Evolutionary conservation across 768 basidiomycete species (phyloP).

Genomic region (Fistulinella prunicolor): DNA sequence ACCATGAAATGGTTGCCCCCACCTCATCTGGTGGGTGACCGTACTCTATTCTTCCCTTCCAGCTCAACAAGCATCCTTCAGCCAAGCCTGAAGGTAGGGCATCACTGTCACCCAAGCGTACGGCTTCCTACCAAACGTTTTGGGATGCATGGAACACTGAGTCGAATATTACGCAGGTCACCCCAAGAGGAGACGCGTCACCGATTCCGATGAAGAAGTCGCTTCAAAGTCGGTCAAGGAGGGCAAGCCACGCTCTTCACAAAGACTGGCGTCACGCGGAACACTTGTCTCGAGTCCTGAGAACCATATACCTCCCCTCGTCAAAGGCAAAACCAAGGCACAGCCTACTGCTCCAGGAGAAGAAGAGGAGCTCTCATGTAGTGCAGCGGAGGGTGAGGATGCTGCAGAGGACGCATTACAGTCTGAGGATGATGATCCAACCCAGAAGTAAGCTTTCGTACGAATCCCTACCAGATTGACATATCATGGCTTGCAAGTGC

Average conservation of each 20-base stretch:
- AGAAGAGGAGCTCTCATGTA: constrained; percentile 31
- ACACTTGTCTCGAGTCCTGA: background rate
- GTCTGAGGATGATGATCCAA: constrained; percentile 50
- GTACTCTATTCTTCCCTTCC: background rate
- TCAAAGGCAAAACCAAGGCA: constrained; percentile 21
- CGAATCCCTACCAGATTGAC: background rate
- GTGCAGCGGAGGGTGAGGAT: constrained; percentile 40
- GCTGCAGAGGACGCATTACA: constrained; percentile 38
- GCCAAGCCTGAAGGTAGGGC: constrained; percentile 41
- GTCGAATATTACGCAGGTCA: constrained; percentile 21
- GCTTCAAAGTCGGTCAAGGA: constrained; percentile 2
- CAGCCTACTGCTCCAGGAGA: constrained; percentile 24
- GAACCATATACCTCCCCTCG: background rate
- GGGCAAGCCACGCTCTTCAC: background rate
- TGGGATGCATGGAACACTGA: background rate
- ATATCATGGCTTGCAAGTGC: constrained; percentile 42
- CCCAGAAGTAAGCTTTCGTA: constrained; percentile 53
- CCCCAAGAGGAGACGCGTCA: constrained; percentile 51
- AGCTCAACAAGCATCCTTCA: constrained; percentile 9
- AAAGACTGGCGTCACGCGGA: background rate
- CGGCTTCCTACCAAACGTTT: background rate
- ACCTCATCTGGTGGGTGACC: constrained; percentile 12
- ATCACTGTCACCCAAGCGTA: constrained; percentile 22
- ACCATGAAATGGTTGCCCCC: constrained; percentile 5
- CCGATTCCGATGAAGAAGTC: constrained; percentile 54